Percentiles rank a stretch among this genome's conserved stretches.
These are phyloP conservation scores for Knoxdaviesia capensis DNA, from an alignment of 2,329 filamentous ascomycete species.

Conservation along the genomic window DNA sequence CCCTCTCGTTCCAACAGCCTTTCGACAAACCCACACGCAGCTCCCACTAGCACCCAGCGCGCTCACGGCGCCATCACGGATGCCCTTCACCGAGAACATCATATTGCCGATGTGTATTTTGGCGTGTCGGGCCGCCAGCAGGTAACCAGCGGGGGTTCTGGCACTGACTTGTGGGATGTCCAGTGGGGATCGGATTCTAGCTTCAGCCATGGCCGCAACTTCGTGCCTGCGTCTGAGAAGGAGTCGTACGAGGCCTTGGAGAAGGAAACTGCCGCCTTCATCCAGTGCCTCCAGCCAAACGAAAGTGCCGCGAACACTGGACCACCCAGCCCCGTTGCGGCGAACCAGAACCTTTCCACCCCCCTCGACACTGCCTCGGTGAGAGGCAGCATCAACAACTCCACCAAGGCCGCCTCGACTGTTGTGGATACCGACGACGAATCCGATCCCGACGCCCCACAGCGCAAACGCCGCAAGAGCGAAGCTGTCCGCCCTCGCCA, in stretches of 20 bases:
- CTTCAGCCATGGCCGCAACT: slow-evolving; percentile 38
- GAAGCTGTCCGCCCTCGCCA: slow-evolving; percentile 12
- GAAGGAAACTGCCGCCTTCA: slow-evolving; percentile 30
- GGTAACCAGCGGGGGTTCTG: too few species aligned
- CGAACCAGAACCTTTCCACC: not conserved
- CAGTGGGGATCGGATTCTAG: slow-evolving; percentile 51
- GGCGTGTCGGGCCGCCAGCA: too few species aligned
- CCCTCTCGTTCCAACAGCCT: too few species aligned
- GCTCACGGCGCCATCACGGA: too few species aligned
- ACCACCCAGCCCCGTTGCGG: slow-evolving; percentile 28
- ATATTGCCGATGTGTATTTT: too few species aligned
- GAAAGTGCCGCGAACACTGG: slow-evolving; percentile 39
- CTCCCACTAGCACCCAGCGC: too few species aligned
- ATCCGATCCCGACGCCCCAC: slow-evolving; percentile 14
- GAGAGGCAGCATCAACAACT: not conserved
- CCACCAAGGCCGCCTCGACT: slow-evolving; percentile 6
- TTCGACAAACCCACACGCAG: too few species aligned
- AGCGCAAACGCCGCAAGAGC: slow-evolving; percentile 34
- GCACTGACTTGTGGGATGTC: slow-evolving; percentile 11
- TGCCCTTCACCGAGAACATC: too few species aligned
- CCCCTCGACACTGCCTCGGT: not conserved
- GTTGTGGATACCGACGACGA: slow-evolving; percentile 15
- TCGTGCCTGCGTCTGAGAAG: slow-evolving; percentile 31
- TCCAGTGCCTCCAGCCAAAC: slow-evolving; percentile 36
- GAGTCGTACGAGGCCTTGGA: slow-evolving; percentile 38